Evolutionary conservation across 306 rosid species (phyloP).

Genomic region (Canavalia ensiformis): DNA sequence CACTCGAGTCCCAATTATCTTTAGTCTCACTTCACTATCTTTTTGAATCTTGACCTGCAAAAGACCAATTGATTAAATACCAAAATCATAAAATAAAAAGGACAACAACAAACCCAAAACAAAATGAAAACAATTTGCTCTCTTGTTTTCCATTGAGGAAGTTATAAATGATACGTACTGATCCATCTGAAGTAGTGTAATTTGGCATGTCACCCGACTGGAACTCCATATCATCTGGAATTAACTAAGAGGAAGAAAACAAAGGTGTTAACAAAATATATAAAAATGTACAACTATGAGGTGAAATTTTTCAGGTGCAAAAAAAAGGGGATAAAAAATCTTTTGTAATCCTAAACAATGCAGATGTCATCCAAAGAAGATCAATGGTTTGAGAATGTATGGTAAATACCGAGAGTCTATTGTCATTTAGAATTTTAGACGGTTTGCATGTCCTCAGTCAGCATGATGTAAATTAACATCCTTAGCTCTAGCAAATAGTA

Average conservation of each 20-base stretch:
- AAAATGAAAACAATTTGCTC: neutral
- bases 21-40: constrained; percentile 95
- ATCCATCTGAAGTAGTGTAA: constrained; percentile 98
- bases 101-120: neutral
- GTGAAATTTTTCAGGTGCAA: constrained; percentile 32
- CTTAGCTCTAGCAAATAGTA: neutral
- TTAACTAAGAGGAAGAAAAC: constrained; percentile 62
- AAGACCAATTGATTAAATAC: constrained; percentile 43
- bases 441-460: neutral
- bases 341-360: constrained; percentile 1
- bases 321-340: neutral
- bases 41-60: constrained; percentile 95
- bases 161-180: constrained; percentile 60
- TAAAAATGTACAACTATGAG: neutral
- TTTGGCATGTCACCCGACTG: constrained; percentile 95
- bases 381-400: neutral
- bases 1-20: constrained; percentile 96
- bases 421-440: constrained; percentile 5
- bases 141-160: constrained; percentile 26
- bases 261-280: neutral
- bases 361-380: neutral
- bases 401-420: constrained; percentile 9
- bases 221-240: constrained; percentile 99
- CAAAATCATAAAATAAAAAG: constrained; percentile 21
- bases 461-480: neutral